Evolutionary conservation across 306 rosid species (phyloP), one percentile per base, ranked within the genome.

Genomic region (Parietaria judaica): DNA sequence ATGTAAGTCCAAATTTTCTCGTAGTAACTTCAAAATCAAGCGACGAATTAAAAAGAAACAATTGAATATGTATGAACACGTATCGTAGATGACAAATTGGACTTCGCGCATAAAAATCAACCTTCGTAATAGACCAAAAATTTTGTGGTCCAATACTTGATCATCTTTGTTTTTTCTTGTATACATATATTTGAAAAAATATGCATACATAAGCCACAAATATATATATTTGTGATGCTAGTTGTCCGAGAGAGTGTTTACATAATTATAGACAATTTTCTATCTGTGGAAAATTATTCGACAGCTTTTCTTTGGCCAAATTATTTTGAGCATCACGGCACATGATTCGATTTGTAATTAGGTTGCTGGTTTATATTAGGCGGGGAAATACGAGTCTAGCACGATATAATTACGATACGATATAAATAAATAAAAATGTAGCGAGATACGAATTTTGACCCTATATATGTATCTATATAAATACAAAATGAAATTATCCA

Each of bases 21-120:
- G 17, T 55, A 34, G 60, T 38, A 55, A 5, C 14, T 55, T 55
- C 60, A 34, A 23, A 23, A 23, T 11, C 64, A 60, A 6, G 23
- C 16, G 6, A 36, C 37, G 31, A 7, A 8, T 57, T 57, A 11
- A 14, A 36, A 14, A 14, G 13, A 39, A 13, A 38, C 34, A 48
- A 44, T 56, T 14, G 12, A 14, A 47, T 2, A 36, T 34, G 36
- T 46, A 56, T 43, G 44, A 23, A 50, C 11, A 14, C 34, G 6
- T 36, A 51, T 3, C 13, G 8, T 10, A 60, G 66, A 68, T 36
- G 36, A 34, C 66, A 68, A 68, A 35, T 60, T 61, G 73, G 60
- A 31, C 31, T 54, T 52, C 54, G 46, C 61, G 34, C 61, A 6
- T 61, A 17, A 36, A 36, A 58, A 49, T 62, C 60, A 43, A 61